phyloP scores from a whole-genome alignment of 2,329 filamentous ascomycete genomes.

The Graphilbum fragrans region DNA sequence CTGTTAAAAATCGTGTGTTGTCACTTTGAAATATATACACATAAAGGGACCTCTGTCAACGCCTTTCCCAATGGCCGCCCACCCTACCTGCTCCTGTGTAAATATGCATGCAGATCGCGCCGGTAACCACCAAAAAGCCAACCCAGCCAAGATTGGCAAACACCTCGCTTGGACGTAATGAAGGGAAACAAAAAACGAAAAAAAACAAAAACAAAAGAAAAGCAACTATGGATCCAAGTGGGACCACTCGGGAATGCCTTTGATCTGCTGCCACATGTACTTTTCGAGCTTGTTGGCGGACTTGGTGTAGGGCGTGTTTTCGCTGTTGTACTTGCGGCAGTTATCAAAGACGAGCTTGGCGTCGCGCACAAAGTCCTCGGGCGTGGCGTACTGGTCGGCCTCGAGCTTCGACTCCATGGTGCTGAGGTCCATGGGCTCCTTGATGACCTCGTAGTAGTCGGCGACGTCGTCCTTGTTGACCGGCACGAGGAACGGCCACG shows the following conservation, averaged over 20 bases:
- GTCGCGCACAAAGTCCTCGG: slow-evolving; percentile 86
- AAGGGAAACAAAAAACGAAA: background rate
- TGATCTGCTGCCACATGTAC: slow-evolving; percentile 90
- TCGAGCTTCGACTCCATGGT: slow-evolving; percentile 96
- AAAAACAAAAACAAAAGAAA: background rate
- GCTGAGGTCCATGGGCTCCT: slow-evolving; percentile 89
- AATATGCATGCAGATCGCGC: too few relatives aligned
- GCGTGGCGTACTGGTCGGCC: slow-evolving; percentile 79
- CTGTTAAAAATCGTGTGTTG: too few relatives aligned
- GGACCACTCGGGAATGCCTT: slow-evolving; percentile 87
- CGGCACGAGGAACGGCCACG: slow-evolving; percentile 90
- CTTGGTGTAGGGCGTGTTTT: slow-evolving; percentile 90
- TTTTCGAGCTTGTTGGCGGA: slow-evolving; percentile 86
- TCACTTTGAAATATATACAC: too few relatives aligned
- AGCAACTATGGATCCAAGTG: slow-evolving; percentile 35
- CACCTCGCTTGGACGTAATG: background rate
- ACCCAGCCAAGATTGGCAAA: background rate
- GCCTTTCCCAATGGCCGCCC: too few relatives aligned
- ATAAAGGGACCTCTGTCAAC: too few relatives aligned
- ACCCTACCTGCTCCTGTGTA: too few relatives aligned
- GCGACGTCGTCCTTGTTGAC: slow-evolving; percentile 93
- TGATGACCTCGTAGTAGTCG: slow-evolving; percentile 99
- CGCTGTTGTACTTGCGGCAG: slow-evolving; percentile 92
- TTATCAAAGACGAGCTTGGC: slow-evolving; percentile 87
- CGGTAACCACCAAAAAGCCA: background rate